These are phyloP conservation scores for Helotiales sp. DNA, from an alignment of 2,329 filamentous ascomycete species.

Conservation along the genomic window DNA sequence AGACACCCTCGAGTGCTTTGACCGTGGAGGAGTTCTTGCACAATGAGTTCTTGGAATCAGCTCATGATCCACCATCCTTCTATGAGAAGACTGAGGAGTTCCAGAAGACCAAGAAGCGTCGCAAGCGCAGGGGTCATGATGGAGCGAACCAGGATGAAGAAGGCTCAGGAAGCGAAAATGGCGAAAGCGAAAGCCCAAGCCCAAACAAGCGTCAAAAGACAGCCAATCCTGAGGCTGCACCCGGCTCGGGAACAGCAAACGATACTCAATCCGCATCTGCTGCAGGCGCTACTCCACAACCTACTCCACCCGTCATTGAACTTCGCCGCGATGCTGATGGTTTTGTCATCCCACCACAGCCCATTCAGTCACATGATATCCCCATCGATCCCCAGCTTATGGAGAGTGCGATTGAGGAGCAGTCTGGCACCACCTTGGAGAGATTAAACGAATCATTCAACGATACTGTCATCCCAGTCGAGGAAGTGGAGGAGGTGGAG, in stretches of 20 bases:
- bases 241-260: not conserved
- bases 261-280: not conserved
- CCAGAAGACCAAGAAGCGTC: constrained; percentile 54
- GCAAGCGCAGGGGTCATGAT: constrained; percentile 31
- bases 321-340: constrained; percentile 67
- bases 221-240: constrained; percentile 3
- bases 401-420: constrained; percentile 32
- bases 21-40: constrained; percentile 86
- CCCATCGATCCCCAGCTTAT: constrained; percentile 28
- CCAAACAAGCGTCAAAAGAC: constrained; percentile 37
- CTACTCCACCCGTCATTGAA: constrained; percentile 34
- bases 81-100: constrained; percentile 69
- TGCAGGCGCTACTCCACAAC: constrained; percentile 6
- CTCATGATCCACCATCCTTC: constrained; percentile 83
- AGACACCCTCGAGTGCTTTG: constrained; percentile 81
- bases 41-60: constrained; percentile 72
- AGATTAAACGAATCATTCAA: constrained; percentile 53
- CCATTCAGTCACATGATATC: constrained; percentile 36
- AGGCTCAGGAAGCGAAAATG: constrained; percentile 23
- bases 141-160: constrained; percentile 34
- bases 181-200: constrained; percentile 12
- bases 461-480: constrained; percentile 33
- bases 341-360: constrained; percentile 65
- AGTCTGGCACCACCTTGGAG: constrained; percentile 43
- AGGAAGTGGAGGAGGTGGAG: constrained; percentile 16